Percentiles rank a stretch among this genome's conserved stretches.
Conservation (phyloP, 208 protist genomes). For the Acanthamoeba castellanii region DNA sequence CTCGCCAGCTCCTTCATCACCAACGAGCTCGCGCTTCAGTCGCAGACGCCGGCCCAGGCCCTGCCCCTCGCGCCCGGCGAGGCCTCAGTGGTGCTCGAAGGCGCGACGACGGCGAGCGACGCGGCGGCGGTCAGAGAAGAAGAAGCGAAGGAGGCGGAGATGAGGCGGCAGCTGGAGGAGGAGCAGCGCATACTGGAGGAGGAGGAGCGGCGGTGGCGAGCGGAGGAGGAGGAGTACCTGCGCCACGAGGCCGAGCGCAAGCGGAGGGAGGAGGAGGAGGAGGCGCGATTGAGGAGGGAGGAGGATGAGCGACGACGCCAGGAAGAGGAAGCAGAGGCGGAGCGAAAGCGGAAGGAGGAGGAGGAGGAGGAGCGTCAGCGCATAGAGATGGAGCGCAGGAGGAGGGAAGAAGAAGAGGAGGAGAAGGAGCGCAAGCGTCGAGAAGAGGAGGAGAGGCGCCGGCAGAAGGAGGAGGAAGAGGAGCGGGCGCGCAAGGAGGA, state of each 20-base stretch:
- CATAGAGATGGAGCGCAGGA: too few relatives aligned
- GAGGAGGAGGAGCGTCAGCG: too few relatives aligned
- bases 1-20: too few relatives aligned
- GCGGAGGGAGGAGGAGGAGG: background rate
- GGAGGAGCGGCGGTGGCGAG: background rate
- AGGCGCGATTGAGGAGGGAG: background rate
- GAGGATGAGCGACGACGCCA: background rate
- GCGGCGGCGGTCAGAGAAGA: background rate
- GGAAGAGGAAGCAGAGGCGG: background rate
- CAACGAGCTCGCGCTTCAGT: too few relatives aligned
- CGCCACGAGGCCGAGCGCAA: background rate
- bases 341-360: too few relatives aligned
- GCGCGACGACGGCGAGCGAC: background rate
- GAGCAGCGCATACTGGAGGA: background rate
- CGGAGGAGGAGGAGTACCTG: background rate
- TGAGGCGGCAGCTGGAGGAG: background rate
- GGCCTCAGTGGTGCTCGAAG: background rate
- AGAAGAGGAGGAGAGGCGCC: too few relatives aligned
- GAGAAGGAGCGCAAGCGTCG: too few relatives aligned
- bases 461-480: too few relatives aligned
- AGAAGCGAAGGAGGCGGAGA: background rate
- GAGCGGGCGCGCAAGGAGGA: too few relatives aligned
- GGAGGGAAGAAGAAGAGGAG: too few relatives aligned
- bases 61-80: too few relatives aligned
- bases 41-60: too few relatives aligned